Base-by-base conservation (phyloP, 805 yeast species). In the Yamadazyma insecticola region DNA sequence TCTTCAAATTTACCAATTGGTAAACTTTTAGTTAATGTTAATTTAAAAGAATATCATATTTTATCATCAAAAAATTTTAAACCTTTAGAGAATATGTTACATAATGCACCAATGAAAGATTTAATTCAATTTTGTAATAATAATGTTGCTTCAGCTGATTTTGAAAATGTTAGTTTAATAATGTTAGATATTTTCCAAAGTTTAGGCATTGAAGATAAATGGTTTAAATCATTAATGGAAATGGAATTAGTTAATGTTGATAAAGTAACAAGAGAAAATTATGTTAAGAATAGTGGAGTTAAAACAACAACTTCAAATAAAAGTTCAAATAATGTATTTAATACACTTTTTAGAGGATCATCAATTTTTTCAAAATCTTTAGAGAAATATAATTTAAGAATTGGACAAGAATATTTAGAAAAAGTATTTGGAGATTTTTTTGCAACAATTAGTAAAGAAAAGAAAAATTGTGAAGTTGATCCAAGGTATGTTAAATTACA, bases 401-500 rank as follows among this genome's bases (percentile, higher is more conserved):
- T 81, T 13, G 97, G 97, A 1, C 81, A 75, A 37, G 88, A 81
- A 37, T 86, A 85, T 48, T 52, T 92, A 20, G 82, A 81, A 35
- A 72, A 72, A 41, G 76, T 84, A 3, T 68, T 90, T 33, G 88
- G 92, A 0, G 69, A 69, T n/a, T 75, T 85, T 40, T 72, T 88
- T 8, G 60, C 70, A 13, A 64, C 67, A 22, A 59, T 85, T 2
- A 58, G 71, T 1, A 48, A 62, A 0, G 76, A 76, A 33, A 59
- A 68, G 32, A 57, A 70, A n/a, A 64, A 65, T 40, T 76, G 88
- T 50, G 97, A 90, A 47, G 72, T 89, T 26, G 97, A 92, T 53
- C 95, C 96, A 6, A 53, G 72, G 33, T 60, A 71, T 29, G 66
- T 80, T 13, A 55, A 74, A 28, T 34, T 53, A 4, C 65, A 60